Base-by-base conservation (phyloP, 2,329 filamentous ascomycete species). In the Salinomyces thailandicus region DNA sequence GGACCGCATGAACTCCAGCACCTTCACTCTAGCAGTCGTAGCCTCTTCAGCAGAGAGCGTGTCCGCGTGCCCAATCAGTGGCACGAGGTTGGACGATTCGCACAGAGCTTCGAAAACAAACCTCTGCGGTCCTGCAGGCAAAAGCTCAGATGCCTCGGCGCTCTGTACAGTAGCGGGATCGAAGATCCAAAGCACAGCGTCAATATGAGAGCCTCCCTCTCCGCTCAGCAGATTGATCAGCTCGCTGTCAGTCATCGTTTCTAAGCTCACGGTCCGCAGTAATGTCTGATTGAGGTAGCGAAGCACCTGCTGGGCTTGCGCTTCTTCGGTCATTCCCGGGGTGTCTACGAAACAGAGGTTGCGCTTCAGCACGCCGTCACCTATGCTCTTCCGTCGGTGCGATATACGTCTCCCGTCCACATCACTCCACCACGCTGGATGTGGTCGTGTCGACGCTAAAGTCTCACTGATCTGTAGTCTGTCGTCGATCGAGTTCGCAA, bases 301-400 rank as follows among this genome's bases (percentile, higher is more conserved):
- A 3, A 43, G 27, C n/a, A 57, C 36, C 14, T 41, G 32, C 14
- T 44, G 36, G 12, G 45, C 35, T 8, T 67, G 67, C 26, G 75
- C 71, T 33, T 77, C 75, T 35, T 53, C 58, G 27, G 68, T 63
- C 57, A 75, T 77, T 9, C 79, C 78, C 8, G 81, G 76, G 2
- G 83, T 89, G 62, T 96, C 89, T 39, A 95, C 78, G 55, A 98
- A 95, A 59, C 85, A 94, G 4, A 98, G 63, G 54, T 98, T 98
- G 18, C 89, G 75, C 55, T 96, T 89, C 31, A 96, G 65, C 26
- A 95, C 73, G 15, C 77, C 73, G 45, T 91, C 86, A 5, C 78
- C 77, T 35, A 76, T 64, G 52, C 82, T 89, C 55, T 79, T 83
- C 50, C 81, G 62, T 18, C 65, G 72, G 52, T 77, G 71, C 31